These are phyloP conservation scores for Colletotrichum sp. DNA, from an alignment of 2,329 filamentous ascomycete species.

Conservation along the genomic window DNA sequence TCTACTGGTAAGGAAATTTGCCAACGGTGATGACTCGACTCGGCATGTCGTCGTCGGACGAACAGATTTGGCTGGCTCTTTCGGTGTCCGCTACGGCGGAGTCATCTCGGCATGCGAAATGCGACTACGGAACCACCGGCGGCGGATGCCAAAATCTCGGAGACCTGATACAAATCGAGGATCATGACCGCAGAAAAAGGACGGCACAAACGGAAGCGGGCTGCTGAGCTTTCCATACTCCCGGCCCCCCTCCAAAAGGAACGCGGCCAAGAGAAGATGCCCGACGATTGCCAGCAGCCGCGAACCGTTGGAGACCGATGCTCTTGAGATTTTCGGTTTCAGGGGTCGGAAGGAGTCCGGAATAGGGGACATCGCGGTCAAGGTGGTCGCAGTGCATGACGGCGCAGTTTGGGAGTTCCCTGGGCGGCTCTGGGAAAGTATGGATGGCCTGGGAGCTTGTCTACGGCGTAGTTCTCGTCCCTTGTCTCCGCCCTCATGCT, in stretches of 20 bases:
- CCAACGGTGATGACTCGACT: neutral
- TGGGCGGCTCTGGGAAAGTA: neutral
- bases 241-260: neutral
- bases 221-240: neutral
- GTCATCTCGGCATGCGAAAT: neutral
- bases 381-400: neutral
- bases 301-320: neutral
- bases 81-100: conserved; percentile 5
- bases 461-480: neutral
- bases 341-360: conserved; percentile 6
- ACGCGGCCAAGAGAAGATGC: neutral
- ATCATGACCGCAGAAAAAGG: neutral
- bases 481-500: neutral
- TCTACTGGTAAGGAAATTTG: neutral
- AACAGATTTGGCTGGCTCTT: neutral
- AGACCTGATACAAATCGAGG: neutral
- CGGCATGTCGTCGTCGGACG: neutral
- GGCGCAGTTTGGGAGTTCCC: neutral
- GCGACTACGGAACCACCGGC: conserved; percentile 2
- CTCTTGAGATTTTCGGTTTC: conserved; percentile 1
- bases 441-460: neutral
- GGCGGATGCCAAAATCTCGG: neutral
- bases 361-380: conserved; percentile 7
- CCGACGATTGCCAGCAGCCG: neutral
- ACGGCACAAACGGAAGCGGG: conserved; percentile 1